Evolutionary conservation across 2,329 filamentous ascomycete genomes (phyloP), one percentile per base, ranked within the genome.

Genomic region (Claviceps digitariae): DNA sequence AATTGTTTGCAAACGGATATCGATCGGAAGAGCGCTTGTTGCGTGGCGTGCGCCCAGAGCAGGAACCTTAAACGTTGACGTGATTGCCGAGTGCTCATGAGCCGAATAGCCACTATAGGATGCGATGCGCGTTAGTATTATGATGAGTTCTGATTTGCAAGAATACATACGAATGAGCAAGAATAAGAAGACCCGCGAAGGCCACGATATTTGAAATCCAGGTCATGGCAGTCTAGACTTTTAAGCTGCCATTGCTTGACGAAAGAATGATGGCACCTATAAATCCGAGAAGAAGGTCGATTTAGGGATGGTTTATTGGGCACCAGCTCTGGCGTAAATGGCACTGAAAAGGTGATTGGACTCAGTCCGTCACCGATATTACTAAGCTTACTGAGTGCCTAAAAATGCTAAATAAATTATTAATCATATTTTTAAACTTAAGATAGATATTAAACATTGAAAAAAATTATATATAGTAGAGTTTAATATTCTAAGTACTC

Each of bases 1-100:
- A 17, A 97, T 74, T 1, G 90, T 90, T 70, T 98, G 93, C 60
- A 95, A 77, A 40, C 83, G 81, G 62, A 98, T 94, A 64, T 98
- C 93, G 57, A 87, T 71, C 0, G 93, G 91, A 1, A 97, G 77
- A 17, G 77, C 72, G 54, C 69, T 63, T 51, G 67, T 59, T 2
- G 71, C 62, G 15, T 71, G 63, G 21, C 69, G 62, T 31, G 73
- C 69, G 4, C 75, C 67, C 27, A 71, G 63, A 4, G 72, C 62
- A 44, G 74, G 66, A 31, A 73, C 70, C 45, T 72, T 66, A 52
- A 74, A 68, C 36, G 74, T 73, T 53, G 83, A 79, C 60, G 83
- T 81, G 50, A 95, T 79, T 23, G 83, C 76, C 7, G 88, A 86
- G 72, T 95, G 87, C 72, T 98, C 93, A 69, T 95, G 87, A 48